These are phyloP conservation scores for Sporothrix phasma DNA, from an alignment of 2,329 filamentous ascomycete species.

Conservation along the genomic window DNA sequence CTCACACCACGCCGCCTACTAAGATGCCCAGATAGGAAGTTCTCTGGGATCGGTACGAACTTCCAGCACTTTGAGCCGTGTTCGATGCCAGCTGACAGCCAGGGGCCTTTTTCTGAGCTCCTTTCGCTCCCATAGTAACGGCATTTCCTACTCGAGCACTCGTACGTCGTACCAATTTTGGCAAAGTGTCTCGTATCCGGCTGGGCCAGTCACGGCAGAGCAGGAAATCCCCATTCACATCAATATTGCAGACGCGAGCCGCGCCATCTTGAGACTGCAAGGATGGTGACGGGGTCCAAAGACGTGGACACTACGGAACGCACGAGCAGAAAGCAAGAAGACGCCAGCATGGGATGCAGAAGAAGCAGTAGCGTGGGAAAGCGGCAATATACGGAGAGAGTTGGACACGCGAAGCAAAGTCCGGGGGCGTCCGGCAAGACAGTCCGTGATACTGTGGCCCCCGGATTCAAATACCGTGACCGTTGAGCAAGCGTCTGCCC, in stretches of 20 bases:
- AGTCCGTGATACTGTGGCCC: not conserved
- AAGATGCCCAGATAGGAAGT: constrained; percentile 2
- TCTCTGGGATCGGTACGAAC: not conserved
- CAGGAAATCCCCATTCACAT: too few species aligned
- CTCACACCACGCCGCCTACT: not conserved
- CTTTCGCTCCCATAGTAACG: not conserved
- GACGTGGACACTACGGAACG: not conserved
- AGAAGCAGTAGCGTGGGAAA: not conserved
- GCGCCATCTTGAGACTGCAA: not conserved
- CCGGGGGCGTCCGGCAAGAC: not conserved
- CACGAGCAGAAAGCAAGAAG: not conserved
- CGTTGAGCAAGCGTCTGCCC: not conserved
- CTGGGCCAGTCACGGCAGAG: too few species aligned
- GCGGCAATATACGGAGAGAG: not conserved
- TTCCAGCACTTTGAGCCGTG: not conserved
- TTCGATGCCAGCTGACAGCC: not conserved
- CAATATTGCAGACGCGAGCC: not conserved
- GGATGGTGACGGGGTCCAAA: not conserved
- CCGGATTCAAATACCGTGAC: not conserved
- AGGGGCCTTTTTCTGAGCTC: not conserved
- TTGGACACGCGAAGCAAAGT: not conserved
- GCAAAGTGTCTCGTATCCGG: too few species aligned
- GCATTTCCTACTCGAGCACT: not conserved
- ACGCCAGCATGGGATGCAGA: not conserved
- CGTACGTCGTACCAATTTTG: too few species aligned